phyloP scores from a whole-genome alignment of 2,329 filamentous ascomycete genomes.

The Tolypocladium tropicale region DNA sequence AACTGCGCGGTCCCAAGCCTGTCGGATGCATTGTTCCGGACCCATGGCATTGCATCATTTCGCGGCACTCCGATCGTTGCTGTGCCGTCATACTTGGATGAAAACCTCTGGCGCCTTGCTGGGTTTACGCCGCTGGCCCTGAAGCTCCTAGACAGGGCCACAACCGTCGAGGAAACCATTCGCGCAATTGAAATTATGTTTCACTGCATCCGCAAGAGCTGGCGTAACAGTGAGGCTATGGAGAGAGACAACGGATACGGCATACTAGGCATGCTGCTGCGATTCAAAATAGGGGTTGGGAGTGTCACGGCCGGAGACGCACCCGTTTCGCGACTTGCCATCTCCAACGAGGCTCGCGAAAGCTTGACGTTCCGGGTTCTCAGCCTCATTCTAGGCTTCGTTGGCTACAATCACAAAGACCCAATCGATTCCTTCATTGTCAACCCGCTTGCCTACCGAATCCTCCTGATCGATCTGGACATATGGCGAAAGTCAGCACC shows the following conservation, averaged over 20 bases:
- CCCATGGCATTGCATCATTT: conserved; percentile 72
- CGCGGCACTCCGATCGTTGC: conserved; percentile 75
- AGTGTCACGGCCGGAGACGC: conserved; percentile 18
- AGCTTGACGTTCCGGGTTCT: conserved; percentile 54
- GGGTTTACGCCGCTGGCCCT: conserved; percentile 80
- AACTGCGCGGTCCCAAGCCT: conserved; percentile 82
- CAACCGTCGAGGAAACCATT: conserved; percentile 58
- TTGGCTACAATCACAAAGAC: conserved; percentile 74
- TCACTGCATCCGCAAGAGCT: conserved; percentile 77
- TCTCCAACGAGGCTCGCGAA: conserved; percentile 44
- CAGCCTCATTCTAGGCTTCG: conserved; percentile 69
- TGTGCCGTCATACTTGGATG: conserved; percentile 76
- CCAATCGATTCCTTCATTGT: conserved; percentile 87
- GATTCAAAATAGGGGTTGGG: conserved; percentile 64
- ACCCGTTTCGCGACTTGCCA: conserved; percentile 26
- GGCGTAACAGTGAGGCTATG: conserved; percentile 98
- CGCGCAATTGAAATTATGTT: conserved; percentile 77
- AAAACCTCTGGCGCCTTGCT: conserved; percentile 86
- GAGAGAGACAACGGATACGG: conserved; percentile 91
- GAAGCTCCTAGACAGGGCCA: conserved; percentile 72
- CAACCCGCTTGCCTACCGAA: conserved; percentile 88
- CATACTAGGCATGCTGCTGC: conserved; percentile 72
- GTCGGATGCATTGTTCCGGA: conserved; percentile 75
- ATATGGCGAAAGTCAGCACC: conserved; percentile 76
- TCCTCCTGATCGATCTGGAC: conserved; percentile 85